Percentiles rank a stretch among this genome's conserved stretches.
These are phyloP conservation scores for Thinopyrum obtusiflorum DNA, from an alignment of 202 grass and related monocot species.

Conservation along the genomic window DNA sequence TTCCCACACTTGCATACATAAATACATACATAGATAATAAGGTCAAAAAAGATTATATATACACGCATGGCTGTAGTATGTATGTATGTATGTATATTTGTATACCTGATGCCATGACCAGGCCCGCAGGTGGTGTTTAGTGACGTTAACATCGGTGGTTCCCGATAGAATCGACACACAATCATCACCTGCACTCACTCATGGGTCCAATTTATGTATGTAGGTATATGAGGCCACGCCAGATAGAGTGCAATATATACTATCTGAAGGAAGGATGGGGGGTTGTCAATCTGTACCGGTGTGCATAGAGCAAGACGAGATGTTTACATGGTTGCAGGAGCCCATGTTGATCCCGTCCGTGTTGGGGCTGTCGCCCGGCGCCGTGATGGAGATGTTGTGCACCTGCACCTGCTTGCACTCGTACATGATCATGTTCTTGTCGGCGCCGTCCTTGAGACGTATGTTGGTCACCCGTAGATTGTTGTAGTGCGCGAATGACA, in stretches of 20 bases:
- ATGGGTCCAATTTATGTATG: neutral
- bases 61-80: neutral
- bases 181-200: slow-evolving; percentile 54
- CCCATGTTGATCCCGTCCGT: slow-evolving; percentile 64
- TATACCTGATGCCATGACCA: slow-evolving; percentile 76
- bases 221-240: neutral
- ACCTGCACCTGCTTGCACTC: slow-evolving; percentile 34
- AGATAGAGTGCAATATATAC: neutral
- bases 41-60: neutral
- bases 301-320: slow-evolving; percentile 41
- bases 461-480: slow-evolving; percentile 31
- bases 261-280: neutral
- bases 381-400: slow-evolving; percentile 24
- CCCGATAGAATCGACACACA: slow-evolving; percentile 51
- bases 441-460: slow-evolving; percentile 40
- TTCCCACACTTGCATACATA: slow-evolving; percentile 47
- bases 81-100: neutral
- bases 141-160: slow-evolving; percentile 34
- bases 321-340: slow-evolving; percentile 20
- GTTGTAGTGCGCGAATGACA: slow-evolving; percentile 40
- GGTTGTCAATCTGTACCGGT: slow-evolving; percentile 28
- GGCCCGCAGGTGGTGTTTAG: slow-evolving; percentile 45
- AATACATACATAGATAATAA: too few species aligned
- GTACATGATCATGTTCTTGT: slow-evolving; percentile 52
- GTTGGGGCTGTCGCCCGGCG: slow-evolving; percentile 64